phyloP scores from a whole-genome alignment of 169 alveolate species.

The Cryptosporidium tyzzeri region DNA sequence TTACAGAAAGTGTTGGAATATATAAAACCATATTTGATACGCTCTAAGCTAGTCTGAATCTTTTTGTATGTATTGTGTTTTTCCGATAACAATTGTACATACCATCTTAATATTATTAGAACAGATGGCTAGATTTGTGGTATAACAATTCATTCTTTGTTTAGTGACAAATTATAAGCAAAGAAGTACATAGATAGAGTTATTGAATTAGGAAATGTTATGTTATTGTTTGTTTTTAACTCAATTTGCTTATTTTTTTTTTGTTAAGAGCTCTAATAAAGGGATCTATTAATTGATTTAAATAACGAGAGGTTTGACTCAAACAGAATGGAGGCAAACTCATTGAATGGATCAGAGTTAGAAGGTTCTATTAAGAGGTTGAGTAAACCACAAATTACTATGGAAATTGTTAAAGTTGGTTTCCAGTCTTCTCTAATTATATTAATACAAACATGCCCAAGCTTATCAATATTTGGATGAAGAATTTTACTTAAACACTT shows the following conservation, averaged over 20 bases:
- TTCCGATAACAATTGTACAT: background rate
- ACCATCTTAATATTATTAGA: background rate
- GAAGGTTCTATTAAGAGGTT: slow-evolving; percentile 88
- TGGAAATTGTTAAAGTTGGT: slow-evolving; percentile 89
- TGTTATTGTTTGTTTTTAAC: background rate
- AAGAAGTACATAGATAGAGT: background rate
- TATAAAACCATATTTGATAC: slow-evolving; percentile 58
- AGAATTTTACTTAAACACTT: slow-evolving; percentile 85
- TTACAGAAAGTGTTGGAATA: slow-evolving; percentile 30
- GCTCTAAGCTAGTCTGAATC: slow-evolving; percentile 41
- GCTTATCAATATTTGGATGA: slow-evolving; percentile 93
- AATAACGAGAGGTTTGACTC: slow-evolving; percentile 13
- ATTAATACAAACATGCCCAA: slow-evolving; percentile 93
- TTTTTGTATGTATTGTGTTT: background rate
- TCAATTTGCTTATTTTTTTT: background rate
- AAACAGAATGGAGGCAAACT: slow-evolving; percentile 54
- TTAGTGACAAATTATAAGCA: background rate
- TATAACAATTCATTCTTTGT: background rate
- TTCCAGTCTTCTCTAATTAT: slow-evolving; percentile 94
- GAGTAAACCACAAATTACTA: slow-evolving; percentile 88
- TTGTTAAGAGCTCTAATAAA: background rate
- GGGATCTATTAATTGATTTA: slow-evolving; percentile 22
- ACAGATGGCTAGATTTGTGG: background rate
- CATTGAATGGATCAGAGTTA: slow-evolving; percentile 89
- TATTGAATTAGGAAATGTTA: background rate